A percentile compares a stretch with the other conserved stretches of the same genome.
Conservation (phyloP, 192 early-diverging fungal species). For the Coemansia sp. region DNA sequence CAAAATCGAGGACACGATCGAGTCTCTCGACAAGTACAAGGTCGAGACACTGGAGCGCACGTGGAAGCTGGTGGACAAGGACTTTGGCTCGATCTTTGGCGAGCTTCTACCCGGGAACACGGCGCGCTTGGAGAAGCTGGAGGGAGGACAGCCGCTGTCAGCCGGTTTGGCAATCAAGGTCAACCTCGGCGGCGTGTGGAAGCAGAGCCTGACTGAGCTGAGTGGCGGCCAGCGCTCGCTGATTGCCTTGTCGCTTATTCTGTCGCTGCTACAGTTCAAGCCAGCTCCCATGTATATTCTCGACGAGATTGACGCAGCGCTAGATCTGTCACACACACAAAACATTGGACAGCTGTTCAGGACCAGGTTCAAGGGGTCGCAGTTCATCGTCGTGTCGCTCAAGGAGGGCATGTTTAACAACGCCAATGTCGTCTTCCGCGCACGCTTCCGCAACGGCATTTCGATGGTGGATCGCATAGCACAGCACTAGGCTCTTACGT, state of each 20-base stretch:
- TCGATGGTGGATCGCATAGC: slow-evolving; percentile 80
- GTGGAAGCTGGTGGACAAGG: slow-evolving; percentile 89
- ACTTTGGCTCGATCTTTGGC: slow-evolving; percentile 96
- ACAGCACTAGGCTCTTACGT: slow-evolving; percentile 17
- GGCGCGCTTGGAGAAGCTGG: slow-evolving; percentile 83
- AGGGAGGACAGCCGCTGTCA: slow-evolving; percentile 69
- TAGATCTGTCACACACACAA: slow-evolving; percentile 97
- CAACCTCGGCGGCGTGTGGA: slow-evolving; percentile 95
- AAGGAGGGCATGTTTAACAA: slow-evolving; percentile 99
- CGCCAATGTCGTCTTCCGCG: slow-evolving; percentile 93
- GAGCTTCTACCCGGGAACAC: slow-evolving; percentile 92
- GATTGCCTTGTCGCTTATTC: slow-evolving; percentile 93
- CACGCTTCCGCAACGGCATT: slow-evolving; percentile 93
- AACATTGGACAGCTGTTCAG: slow-evolving; percentile 95
- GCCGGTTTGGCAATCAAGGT: slow-evolving; percentile 95
- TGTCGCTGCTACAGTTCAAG: slow-evolving; percentile 96
- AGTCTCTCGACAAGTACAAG: slow-evolving; percentile 86
- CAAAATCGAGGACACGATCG: slow-evolving; percentile 95
- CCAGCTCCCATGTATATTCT: slow-evolving; percentile 99
- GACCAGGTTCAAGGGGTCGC: slow-evolving; percentile 91
- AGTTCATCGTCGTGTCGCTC: slow-evolving; percentile 97
- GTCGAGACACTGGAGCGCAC: slow-evolving; percentile 86
- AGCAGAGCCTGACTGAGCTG: slow-evolving; percentile 91
- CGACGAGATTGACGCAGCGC: slow-evolving; percentile 98
- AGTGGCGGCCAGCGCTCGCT: slow-evolving; percentile 98